phyloP scores from a whole-genome alignment of 2,329 filamentous ascomycete species.

The Pyrenochaeta sp. region DNA sequence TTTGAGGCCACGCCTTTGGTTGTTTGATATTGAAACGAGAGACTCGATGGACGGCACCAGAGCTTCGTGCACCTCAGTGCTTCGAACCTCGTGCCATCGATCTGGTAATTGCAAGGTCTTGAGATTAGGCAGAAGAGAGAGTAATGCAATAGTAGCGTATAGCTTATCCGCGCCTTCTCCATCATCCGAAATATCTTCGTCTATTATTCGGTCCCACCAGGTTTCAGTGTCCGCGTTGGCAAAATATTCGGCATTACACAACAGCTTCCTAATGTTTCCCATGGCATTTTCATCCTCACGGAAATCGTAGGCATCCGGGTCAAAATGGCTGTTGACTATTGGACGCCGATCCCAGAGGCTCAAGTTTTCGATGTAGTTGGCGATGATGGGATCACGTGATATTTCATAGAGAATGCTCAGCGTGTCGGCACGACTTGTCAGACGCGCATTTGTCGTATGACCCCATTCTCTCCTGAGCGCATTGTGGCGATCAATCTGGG shows the following conservation, averaged over 20 bases:
- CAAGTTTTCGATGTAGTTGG: slow-evolving; percentile 40
- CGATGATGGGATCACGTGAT: slow-evolving; percentile 34
- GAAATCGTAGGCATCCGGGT: slow-evolving; percentile 17
- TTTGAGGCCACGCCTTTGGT: slow-evolving; percentile 4
- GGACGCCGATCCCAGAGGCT: slow-evolving; percentile 35
- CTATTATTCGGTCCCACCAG: slow-evolving; percentile 39
- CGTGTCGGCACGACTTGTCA: slow-evolving; percentile 25
- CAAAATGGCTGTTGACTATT: slow-evolving; percentile 4
- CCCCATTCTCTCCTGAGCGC: slow-evolving; percentile 34
- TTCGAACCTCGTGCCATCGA: slow-evolving; percentile 36
- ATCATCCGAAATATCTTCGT: slow-evolving; percentile 26
- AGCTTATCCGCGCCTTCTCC: slow-evolving; percentile 22
- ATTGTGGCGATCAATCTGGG: slow-evolving; percentile 41
- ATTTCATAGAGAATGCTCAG: slow-evolving; percentile 37
- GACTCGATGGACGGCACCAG: slow-evolving; percentile 27
- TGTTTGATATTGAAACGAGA: slow-evolving; percentile 27
- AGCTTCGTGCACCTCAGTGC: slow-evolving; percentile 22
- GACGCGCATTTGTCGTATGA: slow-evolving; percentile 24
- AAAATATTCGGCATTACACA: slow-evolving; percentile 25
- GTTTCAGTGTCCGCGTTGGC: slow-evolving; percentile 24
- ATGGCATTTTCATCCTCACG: slow-evolving; percentile 29
- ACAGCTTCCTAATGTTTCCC: slow-evolving; percentile 26
- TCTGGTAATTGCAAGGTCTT: slow-evolving; percentile 37
- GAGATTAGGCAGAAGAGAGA: slow-evolving; percentile 41
- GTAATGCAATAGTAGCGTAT: slow-evolving; percentile 34